These are phyloP conservation scores for Phytopythium montanum DNA, from an alignment of 352 stramenopile species.

Conservation along the genomic window DNA sequence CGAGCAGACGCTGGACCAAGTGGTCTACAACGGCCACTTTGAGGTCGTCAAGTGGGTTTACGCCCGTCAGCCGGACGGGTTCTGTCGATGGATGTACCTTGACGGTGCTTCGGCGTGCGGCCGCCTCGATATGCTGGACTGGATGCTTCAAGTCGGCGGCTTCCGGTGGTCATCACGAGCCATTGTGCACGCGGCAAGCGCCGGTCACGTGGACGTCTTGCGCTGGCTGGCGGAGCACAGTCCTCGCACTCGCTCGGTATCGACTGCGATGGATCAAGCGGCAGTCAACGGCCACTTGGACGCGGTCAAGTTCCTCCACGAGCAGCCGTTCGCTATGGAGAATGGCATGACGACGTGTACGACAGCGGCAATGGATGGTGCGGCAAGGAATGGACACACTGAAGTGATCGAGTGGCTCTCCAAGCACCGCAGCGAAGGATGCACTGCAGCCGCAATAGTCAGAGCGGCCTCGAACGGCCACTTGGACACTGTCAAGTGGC, in stretches of 20 bases:
- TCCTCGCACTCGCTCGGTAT: background rate
- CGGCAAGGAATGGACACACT: background rate
- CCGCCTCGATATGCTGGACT: conserved; percentile 6
- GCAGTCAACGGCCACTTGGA: background rate
- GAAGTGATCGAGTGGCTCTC: background rate
- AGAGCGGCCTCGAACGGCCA: conserved; percentile 15
- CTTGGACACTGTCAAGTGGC: conserved; percentile 8
- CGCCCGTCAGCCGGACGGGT: background rate
- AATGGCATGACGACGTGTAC: background rate
- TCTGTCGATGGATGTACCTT: background rate
- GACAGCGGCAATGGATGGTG: background rate
- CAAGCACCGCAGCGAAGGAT: background rate
- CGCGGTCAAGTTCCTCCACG: background rate
- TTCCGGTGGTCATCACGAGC: conserved; percentile 3
- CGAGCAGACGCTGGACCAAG: background rate
- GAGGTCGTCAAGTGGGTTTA: background rate
- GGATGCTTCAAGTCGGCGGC: conserved; percentile 8
- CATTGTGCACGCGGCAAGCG: conserved; percentile 13
- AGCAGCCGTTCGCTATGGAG: background rate
- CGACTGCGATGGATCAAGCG: background rate
- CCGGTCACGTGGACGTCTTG: background rate
- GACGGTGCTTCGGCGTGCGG: background rate
- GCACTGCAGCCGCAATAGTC: background rate
- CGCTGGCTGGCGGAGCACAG: background rate
- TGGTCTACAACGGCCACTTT: background rate